Evolutionary conservation across 106 monocot genomes (phyloP), one percentile per base, ranked within the genome.

Genomic region (Acanthochlamys bracteata): DNA sequence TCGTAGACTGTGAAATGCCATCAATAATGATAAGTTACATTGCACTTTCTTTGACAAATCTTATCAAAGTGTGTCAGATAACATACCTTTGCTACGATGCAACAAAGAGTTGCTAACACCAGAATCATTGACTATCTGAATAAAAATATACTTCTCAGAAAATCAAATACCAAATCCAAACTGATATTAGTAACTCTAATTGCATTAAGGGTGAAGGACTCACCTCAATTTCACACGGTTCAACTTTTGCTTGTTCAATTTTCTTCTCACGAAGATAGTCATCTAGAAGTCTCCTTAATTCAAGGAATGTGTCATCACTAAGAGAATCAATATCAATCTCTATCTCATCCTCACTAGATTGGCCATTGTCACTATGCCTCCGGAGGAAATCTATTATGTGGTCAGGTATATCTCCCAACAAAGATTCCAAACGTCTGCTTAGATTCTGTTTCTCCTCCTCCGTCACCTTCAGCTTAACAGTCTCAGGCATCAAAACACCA

Each of bases 311-410:
- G 52, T 78, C 76, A 72, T 90, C 84, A 42, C 66, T 67, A 25
- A 90, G 69, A 24, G 80, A 73, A 66, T 79, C 78, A 43, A 96
- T 76, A 68, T 96, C 95, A 65, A 96, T 84, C 73, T 87, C 90
- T 46, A 90, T 83, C 26, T 90, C 94, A 45, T 85, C 89, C 19
- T 76, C 90, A 53, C 40, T 69, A 21, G 56, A 55, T 17, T 84
- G 70, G 56, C 71, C 73, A 72, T 70, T 71, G 20, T 72, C 45
- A 69, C 55, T 61, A 26, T 87, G 60, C 42, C 55, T 67, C 70
- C 69, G 84, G 53, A 95, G 49, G 43, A 87, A 95, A 12, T 87
- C 75, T 57, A 90, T 40, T 17, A 96, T 82, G 40, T 79, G 68
- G 0, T 82, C 75, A 7, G 90, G 87, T 46, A 95, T 24, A 0